These are phyloP conservation scores for Monosporascus sp. DNA, from an alignment of 2,329 filamentous ascomycete genomes.

Conservation along the genomic window DNA sequence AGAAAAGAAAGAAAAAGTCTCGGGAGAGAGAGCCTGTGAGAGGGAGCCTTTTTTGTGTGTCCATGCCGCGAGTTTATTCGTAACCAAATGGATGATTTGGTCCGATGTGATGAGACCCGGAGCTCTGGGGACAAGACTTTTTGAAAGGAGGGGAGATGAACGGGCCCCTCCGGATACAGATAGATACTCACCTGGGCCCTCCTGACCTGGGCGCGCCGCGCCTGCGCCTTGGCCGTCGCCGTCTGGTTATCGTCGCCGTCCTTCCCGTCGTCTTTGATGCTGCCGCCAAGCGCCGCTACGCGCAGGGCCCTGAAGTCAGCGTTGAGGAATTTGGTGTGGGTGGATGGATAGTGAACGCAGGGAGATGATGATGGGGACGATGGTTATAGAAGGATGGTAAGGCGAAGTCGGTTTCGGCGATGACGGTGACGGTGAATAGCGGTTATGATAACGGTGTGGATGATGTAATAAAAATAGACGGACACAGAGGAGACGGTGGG, in stretches of 20 bases:
- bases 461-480: background rate
- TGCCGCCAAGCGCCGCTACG: background rate
- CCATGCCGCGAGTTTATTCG: no score
- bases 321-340: background rate
- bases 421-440: background rate
- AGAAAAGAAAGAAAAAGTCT: no score
- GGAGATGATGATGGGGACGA: background rate
- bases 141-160: no score
- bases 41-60: no score
- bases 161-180: no score
- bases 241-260: background rate
- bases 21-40: no score
- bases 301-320: background rate
- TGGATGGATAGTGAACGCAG: background rate
- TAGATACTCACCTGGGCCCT: conserved; percentile 34
- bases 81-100: no score
- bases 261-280: conserved; percentile 3
- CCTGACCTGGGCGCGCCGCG: conserved; percentile 47
- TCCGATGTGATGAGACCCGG: no score
- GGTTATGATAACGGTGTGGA: background rate
- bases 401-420: background rate
- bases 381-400: background rate
- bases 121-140: no score
- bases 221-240: conserved; percentile 36
- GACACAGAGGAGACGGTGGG: background rate